Percentiles rank a stretch among this genome's conserved stretches.
Evolutionary conservation across 495 filamentous ascomycete genomes (phyloP).

Genomic region (Talaromyces adpressus): DNA sequence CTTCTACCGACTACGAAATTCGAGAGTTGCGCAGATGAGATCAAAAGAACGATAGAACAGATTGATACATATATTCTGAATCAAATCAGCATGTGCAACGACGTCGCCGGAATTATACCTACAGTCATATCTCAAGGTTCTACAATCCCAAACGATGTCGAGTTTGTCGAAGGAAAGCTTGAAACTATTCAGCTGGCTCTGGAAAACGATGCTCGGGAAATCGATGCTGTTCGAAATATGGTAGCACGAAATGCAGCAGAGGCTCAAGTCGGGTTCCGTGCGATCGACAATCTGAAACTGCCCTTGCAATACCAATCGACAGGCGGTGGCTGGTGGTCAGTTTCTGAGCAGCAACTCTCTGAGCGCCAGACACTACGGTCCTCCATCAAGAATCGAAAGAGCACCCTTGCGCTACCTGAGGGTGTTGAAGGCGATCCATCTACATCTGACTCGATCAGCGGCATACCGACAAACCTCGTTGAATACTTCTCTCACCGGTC

Average conservation of each 20-base stretch:
- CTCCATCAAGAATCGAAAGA: slow-evolving; percentile 27
- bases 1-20: slow-evolving; percentile 82
- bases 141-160: slow-evolving; percentile 65
- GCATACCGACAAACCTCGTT: slow-evolving; percentile 53
- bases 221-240: slow-evolving; percentile 56
- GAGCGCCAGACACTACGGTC: slow-evolving; percentile 34
- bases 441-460: slow-evolving; percentile 29
- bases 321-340: slow-evolving; percentile 36
- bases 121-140: slow-evolving; percentile 56
- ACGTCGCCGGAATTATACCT: slow-evolving; percentile 41
- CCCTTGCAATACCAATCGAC: slow-evolving; percentile 62
- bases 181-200: slow-evolving; percentile 67
- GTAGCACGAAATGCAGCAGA: slow-evolving; percentile 62
- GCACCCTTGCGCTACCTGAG: slow-evolving; percentile 40
- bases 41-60: slow-evolving; percentile 67
- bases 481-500: slow-evolving; percentile 68
- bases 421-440: slow-evolving; percentile 54
- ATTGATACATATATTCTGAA: slow-evolving; percentile 68
- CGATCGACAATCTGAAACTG: slow-evolving; percentile 68
- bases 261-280: slow-evolving; percentile 66
- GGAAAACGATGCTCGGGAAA: slow-evolving; percentile 63
- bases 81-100: slow-evolving; percentile 53
- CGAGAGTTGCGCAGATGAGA: slow-evolving; percentile 73
- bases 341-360: slow-evolving; percentile 35
- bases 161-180: slow-evolving; percentile 63